Base-by-base conservation (phyloP, 2,329 filamentous ascomycete genomes). In the Chaetomium olivaceum region DNA sequence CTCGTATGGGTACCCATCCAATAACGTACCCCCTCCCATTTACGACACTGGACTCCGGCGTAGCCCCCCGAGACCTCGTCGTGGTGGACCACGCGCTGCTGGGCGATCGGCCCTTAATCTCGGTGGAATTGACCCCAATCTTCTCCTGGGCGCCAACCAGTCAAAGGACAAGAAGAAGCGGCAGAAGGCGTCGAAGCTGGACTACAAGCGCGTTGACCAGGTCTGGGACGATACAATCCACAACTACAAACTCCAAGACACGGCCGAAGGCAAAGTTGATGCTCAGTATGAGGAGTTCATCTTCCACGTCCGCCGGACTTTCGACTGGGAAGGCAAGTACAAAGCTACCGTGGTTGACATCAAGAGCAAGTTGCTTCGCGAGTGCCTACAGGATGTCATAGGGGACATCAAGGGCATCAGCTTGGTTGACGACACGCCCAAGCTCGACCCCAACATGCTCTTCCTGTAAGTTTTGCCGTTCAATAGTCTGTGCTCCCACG, bases 311-410 rank as follows among this genome's bases (percentile, higher is more conserved):
- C 87, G 91, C 19, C 85, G 93, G 62, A 89, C 86, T 16, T 96
- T 97, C 75, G 89, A 93, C 75, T 92, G 87, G 86, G 91, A 95
- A 71, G 91, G 92, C 68, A 92, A 92, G 72, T 93, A 91, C 72
- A 82, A 86, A 71, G 74, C 76, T 73, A 93, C 92, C 0, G 79
- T 89, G 16, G 87, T 97, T 58, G 92, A 96, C 70, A 91, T 97
- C 77, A 95, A 93, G 79, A 95, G 91, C 74, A 92, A 92, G 71
- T 79, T 87, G 19, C 81, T 97, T 3, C 89, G 89, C 8, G 88
- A 92, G 68, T 88, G 87, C 25, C 81, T 94, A 0, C 82, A 85
- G 58, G 87, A 88, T 51, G 83, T 93, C 12, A 89, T 94, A 82
- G 90, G 91, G 52, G 88, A 87, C 23, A 87, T 92, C 73, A 92